Percentiles rank a stretch among this genome's conserved stretches.
Evolutionary conservation across 164 flowering plant genomes (phyloP).

Genomic region (Taxillus chinensis): DNA sequence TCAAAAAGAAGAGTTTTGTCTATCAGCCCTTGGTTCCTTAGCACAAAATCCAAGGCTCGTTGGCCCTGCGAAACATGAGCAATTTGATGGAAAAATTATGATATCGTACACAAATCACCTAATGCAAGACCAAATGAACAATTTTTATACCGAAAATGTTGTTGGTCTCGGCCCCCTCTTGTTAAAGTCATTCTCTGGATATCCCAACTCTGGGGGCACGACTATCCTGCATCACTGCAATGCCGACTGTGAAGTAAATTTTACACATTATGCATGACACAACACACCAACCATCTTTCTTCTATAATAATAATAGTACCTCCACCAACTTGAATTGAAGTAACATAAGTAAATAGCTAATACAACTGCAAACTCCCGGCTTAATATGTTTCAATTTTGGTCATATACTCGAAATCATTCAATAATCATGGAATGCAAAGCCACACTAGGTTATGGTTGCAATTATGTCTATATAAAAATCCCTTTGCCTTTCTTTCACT

Average conservation of each 20-base stretch:
- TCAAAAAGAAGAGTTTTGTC: constrained; percentile 94
- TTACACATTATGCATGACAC: background rate
- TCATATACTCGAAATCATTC: no score
- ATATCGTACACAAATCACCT: background rate
- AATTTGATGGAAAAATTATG: background rate
- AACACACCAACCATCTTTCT: no score
- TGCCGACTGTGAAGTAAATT: constrained; percentile 14
- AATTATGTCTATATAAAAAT: no score
- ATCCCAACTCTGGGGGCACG: constrained; percentile 96
- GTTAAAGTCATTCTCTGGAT: constrained; percentile 84
- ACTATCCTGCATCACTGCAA: constrained; percentile 65
- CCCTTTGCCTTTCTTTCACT: no score
- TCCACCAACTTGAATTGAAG: no score
- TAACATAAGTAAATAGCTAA: no score
- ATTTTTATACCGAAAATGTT: constrained; percentile 64
- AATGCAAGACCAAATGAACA: background rate
- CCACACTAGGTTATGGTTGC: no score
- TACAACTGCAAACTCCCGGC: no score
- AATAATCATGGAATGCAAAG: no score
- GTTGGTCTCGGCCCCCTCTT: constrained; percentile 75
- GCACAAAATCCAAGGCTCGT: constrained; percentile 87
- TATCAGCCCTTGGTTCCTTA: constrained; percentile 91
- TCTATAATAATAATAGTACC: no score
- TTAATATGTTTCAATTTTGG: no score
- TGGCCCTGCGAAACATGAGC: constrained; percentile 55